Conservation (phyloP, 23 red algal genomes). For the Gracilaria gracilis region DNA sequence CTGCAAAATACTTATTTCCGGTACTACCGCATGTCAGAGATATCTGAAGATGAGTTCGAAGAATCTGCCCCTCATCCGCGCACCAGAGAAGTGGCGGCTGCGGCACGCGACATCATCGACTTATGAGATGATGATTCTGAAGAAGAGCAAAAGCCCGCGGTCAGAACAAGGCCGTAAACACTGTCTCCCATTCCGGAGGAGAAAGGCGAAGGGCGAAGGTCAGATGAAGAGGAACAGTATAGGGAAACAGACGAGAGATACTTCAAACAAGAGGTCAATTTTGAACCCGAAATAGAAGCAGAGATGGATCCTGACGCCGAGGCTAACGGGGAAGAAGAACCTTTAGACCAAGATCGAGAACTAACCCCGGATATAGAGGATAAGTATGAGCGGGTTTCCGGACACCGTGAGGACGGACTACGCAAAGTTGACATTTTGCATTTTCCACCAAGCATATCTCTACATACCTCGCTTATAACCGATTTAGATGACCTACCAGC, state of each 20-base stretch:
- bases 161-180: neutral
- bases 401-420: neutral
- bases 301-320: neutral
- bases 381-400: conserved; percentile 19
- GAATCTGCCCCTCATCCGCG: conserved; percentile 5
- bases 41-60: conserved; percentile 24
- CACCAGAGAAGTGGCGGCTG: conserved; percentile 30
- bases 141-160: conserved; percentile 12
- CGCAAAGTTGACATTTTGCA: conserved; percentile 52
- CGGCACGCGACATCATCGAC: conserved; percentile 21
- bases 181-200: neutral
- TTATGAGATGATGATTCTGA: conserved; percentile 68
- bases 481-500: conserved; percentile 27
- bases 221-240: neutral
- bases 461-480: conserved; percentile 37
- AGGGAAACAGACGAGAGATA: neutral
- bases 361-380: conserved; percentile 2
- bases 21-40: neutral
- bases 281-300: neutral
- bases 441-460: conserved; percentile 61
- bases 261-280: neutral
- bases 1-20: neutral
- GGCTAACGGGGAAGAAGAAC: neutral
- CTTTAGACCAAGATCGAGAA: neutral
- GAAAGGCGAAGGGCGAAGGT: neutral